Evolutionary conservation across 768 basidiomycete species (phyloP).

Genomic region (Kwoniella sp.): DNA sequence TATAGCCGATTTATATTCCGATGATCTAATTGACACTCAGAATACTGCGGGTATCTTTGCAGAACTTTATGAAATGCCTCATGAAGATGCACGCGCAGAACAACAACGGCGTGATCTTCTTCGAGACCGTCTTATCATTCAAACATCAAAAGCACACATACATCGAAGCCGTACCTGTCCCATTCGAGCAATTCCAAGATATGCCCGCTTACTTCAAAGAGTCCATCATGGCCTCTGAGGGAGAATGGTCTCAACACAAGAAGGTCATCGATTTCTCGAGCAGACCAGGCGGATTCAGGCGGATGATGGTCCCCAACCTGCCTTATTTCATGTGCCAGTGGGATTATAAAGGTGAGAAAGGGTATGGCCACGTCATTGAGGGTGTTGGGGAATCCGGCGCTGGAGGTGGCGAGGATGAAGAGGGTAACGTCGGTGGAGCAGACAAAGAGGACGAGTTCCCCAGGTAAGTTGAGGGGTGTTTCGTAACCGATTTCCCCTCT

Average conservation of each 20-base stretch:
- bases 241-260: conserved; percentile 98
- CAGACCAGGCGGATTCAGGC: conserved; percentile 87
- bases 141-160: conserved; percentile 87
- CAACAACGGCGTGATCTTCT: conserved; percentile 92
- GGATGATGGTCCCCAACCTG: conserved; percentile 92
- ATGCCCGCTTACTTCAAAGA: conserved; percentile 95
- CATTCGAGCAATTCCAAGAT: conserved; percentile 82
- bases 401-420: conserved; percentile 55
- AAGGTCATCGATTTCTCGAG: conserved; percentile 92
- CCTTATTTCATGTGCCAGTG: conserved; percentile 99
- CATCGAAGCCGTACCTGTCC: conserved; percentile 91
- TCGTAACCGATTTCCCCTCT: no score
- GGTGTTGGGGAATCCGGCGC: conserved; percentile 62
- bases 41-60: no score
- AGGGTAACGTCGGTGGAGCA: conserved; percentile 64
- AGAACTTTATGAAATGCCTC: conserved; percentile 86
- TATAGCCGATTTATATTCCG: not conserved
- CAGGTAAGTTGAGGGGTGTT: conserved; percentile 61
- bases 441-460: conserved; percentile 92
- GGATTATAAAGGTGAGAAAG: conserved; percentile 95
- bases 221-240: conserved; percentile 87
- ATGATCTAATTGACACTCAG: no score
- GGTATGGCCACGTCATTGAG: conserved; percentile 97
- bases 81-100: conserved; percentile 93
- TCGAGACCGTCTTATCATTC: conserved; percentile 84